These are phyloP conservation scores for Sonneratia caseolaris DNA, from an alignment of 345 rosid genomes.

Conservation along the genomic window DNA sequence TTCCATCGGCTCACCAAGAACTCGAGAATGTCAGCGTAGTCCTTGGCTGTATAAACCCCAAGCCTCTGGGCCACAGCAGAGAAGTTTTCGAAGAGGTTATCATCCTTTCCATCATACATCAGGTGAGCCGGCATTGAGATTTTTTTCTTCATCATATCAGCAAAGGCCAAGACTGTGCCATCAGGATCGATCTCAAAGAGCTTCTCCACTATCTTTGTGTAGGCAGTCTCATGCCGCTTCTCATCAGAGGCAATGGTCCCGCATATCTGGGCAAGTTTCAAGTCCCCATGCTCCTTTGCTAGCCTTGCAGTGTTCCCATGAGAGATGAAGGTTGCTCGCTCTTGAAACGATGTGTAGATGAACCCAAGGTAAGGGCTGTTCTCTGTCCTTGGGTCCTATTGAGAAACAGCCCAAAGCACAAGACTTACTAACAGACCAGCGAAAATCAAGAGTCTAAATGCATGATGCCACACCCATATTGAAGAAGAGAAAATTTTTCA, in stretches of 20 bases:
- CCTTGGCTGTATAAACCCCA: constrained; percentile 77
- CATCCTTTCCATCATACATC: constrained; percentile 73
- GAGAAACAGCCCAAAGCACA: not conserved
- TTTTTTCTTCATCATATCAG: constrained; percentile 96
- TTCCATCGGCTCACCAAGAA: constrained; percentile 81
- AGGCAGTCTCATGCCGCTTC: constrained; percentile 92
- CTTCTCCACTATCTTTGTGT: constrained; percentile 79
- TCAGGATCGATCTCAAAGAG: constrained; percentile 83
- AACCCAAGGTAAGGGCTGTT: constrained; percentile 84
- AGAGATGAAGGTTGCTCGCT: constrained; percentile 90
- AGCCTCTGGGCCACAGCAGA: constrained; percentile 83
- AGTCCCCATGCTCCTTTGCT: constrained; percentile 76
- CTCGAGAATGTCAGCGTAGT: constrained; percentile 81
- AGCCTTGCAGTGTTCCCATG: constrained; percentile 92
- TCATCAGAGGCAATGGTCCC: constrained; percentile 87
- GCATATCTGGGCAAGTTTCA: constrained; percentile 79
- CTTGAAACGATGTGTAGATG: constrained; percentile 94
- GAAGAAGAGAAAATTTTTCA: no score
- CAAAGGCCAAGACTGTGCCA: constrained; percentile 57
- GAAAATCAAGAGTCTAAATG: no score
- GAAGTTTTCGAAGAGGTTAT: constrained; percentile 65
- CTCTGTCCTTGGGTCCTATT: constrained; percentile 72
- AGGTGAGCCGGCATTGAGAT: constrained; percentile 94
- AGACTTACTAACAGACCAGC: not conserved
- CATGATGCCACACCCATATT: no score